A percentile compares a stretch with the other conserved stretches of the same genome.
Conservation (phyloP, 306 rosid genomes). For the Castanea crenata region DNA sequence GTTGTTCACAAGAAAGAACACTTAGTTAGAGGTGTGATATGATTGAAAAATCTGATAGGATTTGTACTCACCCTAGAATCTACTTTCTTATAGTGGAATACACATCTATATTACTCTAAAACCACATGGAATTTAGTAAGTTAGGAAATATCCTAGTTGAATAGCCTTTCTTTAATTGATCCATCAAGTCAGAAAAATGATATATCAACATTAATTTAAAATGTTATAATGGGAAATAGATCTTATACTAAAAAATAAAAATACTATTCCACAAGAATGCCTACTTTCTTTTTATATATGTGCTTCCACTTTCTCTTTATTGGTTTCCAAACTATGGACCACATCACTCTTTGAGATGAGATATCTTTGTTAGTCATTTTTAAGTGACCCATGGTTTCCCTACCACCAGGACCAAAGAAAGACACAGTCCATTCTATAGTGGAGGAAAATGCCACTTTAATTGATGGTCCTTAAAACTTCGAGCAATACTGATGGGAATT, state of each 20-base stretch:
- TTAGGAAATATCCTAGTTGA: background rate
- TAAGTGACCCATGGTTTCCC: background rate
- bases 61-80: background rate
- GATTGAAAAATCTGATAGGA: background rate
- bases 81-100: background rate
- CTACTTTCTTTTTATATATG: background rate
- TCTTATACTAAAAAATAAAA: background rate
- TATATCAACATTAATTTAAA: too few species aligned
- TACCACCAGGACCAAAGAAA: background rate
- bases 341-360: background rate
- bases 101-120: background rate
- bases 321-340: too few species aligned
- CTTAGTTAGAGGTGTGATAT: too few species aligned
- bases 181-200: too few species aligned
- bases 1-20: too few species aligned
- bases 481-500: background rate
- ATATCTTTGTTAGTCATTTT: background rate
- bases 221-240: too few species aligned
- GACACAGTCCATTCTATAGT: background rate
- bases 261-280: background rate
- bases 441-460: background rate
- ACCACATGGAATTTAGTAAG: background rate
- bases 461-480: background rate
- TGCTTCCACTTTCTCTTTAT: background rate
- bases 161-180: background rate